Percentiles rank a stretch among this genome's conserved stretches.
These are phyloP conservation scores for Stentor coeruleus DNA, from an alignment of 73 alveolate species.

Conservation along the genomic window DNA sequence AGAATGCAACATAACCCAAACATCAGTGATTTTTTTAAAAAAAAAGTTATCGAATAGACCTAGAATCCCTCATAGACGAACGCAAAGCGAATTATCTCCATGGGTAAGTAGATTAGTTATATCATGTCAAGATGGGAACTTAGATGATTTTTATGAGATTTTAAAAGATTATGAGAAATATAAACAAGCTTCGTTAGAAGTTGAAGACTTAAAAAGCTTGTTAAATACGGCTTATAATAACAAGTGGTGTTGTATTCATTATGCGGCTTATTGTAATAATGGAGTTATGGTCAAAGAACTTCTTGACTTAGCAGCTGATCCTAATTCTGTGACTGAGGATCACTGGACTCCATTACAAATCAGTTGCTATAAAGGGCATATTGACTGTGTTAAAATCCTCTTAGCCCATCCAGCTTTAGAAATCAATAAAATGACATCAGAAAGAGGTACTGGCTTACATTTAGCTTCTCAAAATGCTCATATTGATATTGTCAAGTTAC, in stretches of 20 bases:
- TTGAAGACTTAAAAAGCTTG: not conserved
- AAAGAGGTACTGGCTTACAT: slow-evolving; percentile 14
- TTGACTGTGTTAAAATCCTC: slow-evolving; percentile 12
- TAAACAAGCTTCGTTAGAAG: not conserved
- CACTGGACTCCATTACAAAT: slow-evolving; percentile 23
- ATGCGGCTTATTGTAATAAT: not conserved
- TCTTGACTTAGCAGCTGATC: not conserved
- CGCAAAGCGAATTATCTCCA: too few species aligned
- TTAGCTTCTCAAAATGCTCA: not conserved
- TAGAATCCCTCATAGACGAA: too few species aligned
- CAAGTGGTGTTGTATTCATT: slow-evolving; percentile 18
- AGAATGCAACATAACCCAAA: too few species aligned
- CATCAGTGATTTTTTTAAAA: too few species aligned
- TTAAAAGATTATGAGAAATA: not conserved
- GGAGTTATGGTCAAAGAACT: not conserved
- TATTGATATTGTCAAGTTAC: slow-evolving; percentile 1
- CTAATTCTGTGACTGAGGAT: slow-evolving; percentile 6
- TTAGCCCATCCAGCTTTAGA: not conserved
- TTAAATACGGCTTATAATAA: not conserved
- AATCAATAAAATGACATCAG: slow-evolving; percentile 9
- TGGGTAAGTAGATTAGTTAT: not conserved
- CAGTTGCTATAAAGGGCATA: slow-evolving; percentile 19
- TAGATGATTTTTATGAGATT: not conserved
- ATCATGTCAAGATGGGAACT: slow-evolving; percentile 18
- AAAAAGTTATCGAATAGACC: too few species aligned